Percentiles rank a stretch among this genome's conserved stretches.
Conservation (phyloP, 352 stramenopile species). For the Saprolegnia parasitica region DNA sequence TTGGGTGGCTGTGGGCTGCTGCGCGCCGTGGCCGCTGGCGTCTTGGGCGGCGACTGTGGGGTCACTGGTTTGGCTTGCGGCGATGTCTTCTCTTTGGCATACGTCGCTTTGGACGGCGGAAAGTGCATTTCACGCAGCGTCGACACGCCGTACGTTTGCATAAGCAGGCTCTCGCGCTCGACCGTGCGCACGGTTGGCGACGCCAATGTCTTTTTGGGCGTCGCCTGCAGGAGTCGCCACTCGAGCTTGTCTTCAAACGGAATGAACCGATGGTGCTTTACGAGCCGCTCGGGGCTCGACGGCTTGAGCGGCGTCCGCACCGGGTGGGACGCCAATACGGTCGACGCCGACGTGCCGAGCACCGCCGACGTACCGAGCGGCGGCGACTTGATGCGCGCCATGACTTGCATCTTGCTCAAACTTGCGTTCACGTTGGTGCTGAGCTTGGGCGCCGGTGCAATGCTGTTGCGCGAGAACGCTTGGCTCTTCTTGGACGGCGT, state of each 20-base stretch:
- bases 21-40: neutral
- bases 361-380: neutral
- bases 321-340: neutral
- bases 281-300: neutral
- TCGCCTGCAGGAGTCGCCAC: conserved; percentile 8
- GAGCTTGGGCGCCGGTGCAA: conserved; percentile 16
- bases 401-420: conserved; percentile 23
- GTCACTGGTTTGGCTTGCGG: neutral
- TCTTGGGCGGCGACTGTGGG: neutral
- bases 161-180: conserved; percentile 21
- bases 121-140: conserved; percentile 20
- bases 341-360: neutral
- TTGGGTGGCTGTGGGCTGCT: neutral
- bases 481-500: conserved; percentile 19
- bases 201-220: neutral
- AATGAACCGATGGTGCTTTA: conserved; percentile 21
- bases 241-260: conserved; percentile 28
- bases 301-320: neutral
- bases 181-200: neutral
- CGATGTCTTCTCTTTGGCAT: neutral
- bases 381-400: neutral
- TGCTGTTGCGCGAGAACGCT: conserved; percentile 24
- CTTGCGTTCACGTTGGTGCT: conserved; percentile 22
- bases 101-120: neutral
- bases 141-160: conserved; percentile 24